Percentiles rank a stretch among this genome's conserved stretches.
phyloP scores from a whole-genome alignment of 345 rosid species.

The Conringia planisiliqua region DNA sequence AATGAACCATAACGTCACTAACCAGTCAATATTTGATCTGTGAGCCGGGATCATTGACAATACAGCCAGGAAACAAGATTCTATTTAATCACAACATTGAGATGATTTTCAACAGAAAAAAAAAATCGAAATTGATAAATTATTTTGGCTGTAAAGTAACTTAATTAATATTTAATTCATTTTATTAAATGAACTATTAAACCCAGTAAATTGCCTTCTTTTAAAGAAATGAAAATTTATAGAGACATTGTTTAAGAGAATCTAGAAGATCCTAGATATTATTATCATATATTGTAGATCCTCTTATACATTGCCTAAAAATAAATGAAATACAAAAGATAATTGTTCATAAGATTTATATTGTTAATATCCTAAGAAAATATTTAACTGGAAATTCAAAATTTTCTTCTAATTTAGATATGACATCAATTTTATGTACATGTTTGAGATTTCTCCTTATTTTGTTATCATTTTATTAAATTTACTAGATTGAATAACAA shows the following conservation, averaged over 20 bases:
- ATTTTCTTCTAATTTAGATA: background rate
- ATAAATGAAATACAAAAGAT: background rate
- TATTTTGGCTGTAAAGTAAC: background rate
- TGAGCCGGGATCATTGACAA: background rate
- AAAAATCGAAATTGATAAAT: background rate
- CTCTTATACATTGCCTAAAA: conserved; percentile 3
- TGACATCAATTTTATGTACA: background rate
- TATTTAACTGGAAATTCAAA: background rate
- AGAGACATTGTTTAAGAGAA: too few relatives aligned
- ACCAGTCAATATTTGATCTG: conserved; percentile 9
- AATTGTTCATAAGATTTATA: background rate
- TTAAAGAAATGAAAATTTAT: background rate
- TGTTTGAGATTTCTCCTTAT: background rate
- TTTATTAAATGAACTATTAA: background rate
- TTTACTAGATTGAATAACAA: background rate
- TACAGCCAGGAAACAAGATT: background rate
- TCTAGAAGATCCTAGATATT: too few relatives aligned
- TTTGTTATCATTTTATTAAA: background rate
- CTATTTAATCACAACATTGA: background rate
- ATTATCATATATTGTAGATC: too few relatives aligned
- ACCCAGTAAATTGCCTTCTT: background rate
- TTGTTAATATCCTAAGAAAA: background rate
- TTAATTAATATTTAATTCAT: background rate
- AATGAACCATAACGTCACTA: conserved; percentile 20
- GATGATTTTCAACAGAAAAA: background rate